Conservation (phyloP, 1,284 basidiomycete genomes). For the Coniferiporia weirii region DNA sequence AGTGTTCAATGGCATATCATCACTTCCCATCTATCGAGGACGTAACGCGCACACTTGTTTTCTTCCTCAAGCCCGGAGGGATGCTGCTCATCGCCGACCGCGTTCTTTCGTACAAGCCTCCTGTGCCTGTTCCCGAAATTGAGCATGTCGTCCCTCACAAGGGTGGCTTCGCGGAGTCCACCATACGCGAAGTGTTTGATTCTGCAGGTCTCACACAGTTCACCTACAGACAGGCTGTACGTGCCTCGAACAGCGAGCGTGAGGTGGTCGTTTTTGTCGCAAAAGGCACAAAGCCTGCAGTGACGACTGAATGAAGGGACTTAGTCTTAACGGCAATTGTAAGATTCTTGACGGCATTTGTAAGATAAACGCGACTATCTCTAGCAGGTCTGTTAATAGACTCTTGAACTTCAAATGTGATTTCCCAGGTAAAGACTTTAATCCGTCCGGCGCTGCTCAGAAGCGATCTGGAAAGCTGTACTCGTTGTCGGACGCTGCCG, state of each 20-base stretch:
- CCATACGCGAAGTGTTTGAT: constrained; percentile 43
- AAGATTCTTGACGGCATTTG: no score
- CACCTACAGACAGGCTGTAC: constrained; percentile 32
- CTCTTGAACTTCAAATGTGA: no score
- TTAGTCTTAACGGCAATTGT: no score
- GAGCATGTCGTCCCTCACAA: constrained; percentile 48
- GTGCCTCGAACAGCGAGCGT: constrained; percentile 31
- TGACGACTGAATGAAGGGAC: background rate
- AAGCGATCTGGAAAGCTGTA: no score
- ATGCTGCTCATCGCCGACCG: constrained; percentile 56
- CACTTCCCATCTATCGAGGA: constrained; percentile 51
- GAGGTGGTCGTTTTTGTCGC: constrained; percentile 45
- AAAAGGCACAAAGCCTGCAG: constrained; percentile 35
- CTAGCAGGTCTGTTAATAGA: no score
- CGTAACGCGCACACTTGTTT: constrained; percentile 46
- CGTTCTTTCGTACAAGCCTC: constrained; percentile 26
- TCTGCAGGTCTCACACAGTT: constrained; percentile 42
- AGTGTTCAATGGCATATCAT: constrained; percentile 69
- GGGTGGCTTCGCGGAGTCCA: constrained; percentile 43
- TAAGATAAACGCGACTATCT: no score
- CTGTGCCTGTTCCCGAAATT: constrained; percentile 17
- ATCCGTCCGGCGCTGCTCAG: no score
- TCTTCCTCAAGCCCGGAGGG: constrained; percentile 58
- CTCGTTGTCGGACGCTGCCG: no score
- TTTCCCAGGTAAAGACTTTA: no score